Percentiles rank a stretch among this genome's conserved stretches.
phyloP scores from a whole-genome alignment of 768 basidiomycete genomes.

The Tylopilus sp. region DNA sequence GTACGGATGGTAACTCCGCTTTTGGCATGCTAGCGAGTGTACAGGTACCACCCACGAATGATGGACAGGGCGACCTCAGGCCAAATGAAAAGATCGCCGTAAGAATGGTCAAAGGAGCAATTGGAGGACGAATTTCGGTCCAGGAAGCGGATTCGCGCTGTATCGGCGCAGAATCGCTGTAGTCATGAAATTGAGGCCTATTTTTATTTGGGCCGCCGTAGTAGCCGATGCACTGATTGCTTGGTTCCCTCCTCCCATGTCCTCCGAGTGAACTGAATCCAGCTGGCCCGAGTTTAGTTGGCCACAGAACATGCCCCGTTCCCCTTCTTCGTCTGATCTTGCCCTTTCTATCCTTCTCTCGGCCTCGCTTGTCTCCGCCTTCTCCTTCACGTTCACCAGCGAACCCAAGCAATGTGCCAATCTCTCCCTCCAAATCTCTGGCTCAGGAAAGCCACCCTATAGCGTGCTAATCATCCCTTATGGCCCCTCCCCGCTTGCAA shows the following conservation, averaged over 20 bases:
- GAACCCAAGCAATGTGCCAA: slow-evolving; percentile 65
- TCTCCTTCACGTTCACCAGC: slow-evolving; percentile 40
- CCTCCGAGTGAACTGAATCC: not conserved
- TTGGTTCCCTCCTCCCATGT: slow-evolving; percentile 2
- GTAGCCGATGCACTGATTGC: too few species aligned
- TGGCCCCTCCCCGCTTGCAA: slow-evolving; percentile 58
- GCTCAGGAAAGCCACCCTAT: slow-evolving; percentile 67
- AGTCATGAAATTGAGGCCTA: slow-evolving; percentile 1
- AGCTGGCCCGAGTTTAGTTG: not conserved
- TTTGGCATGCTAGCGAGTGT: not conserved
- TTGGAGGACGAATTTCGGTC: too few species aligned
- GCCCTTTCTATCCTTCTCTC: slow-evolving; percentile 17
- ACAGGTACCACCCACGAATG: too few species aligned
- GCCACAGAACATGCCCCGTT: slow-evolving; percentile 10
- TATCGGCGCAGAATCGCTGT: not conserved
- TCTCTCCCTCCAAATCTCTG: slow-evolving; percentile 55
- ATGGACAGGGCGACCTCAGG: too few species aligned
- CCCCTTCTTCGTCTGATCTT: not conserved
- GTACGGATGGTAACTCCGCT: not conserved
- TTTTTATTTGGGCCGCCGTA: too few species aligned
- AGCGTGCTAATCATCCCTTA: slow-evolving; percentile 62
- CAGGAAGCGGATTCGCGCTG: not conserved
- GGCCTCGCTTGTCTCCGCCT: slow-evolving; percentile 34
- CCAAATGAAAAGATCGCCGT: too few species aligned
- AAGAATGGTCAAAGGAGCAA: too few species aligned